Evolutionary conservation across 345 rosid species (phyloP).

Genomic region (Camelina laxa): DNA sequence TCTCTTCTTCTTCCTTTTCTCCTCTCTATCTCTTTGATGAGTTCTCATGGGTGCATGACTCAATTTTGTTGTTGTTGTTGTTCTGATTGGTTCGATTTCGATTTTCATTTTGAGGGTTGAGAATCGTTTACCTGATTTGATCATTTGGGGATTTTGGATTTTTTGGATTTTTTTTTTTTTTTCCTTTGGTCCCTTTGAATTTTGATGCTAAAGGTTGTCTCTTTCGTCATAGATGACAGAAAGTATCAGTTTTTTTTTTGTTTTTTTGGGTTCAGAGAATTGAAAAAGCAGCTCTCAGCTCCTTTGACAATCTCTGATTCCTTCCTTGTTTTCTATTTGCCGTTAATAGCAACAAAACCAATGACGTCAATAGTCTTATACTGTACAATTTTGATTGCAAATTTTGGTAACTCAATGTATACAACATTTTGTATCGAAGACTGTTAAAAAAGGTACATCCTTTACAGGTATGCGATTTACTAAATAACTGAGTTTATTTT

Average conservation of each 20-base stretch:
- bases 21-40: not conserved
- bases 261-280: not conserved
- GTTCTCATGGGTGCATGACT: constrained; percentile 32
- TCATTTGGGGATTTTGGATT: not conserved
- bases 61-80: not conserved
- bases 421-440: not conserved
- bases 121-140: constrained; percentile 5
- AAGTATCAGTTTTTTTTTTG: not conserved
- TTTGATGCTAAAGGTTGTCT: constrained; percentile 26
- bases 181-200: not conserved
- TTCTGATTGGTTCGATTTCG: constrained; percentile 31
- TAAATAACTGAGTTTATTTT: not conserved
- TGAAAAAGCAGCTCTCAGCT: not conserved
- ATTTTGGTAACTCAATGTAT: constrained; percentile 19
- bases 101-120: not conserved
- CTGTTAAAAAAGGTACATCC: not conserved
- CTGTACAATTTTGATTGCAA: constrained; percentile 1
- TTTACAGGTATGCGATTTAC: constrained; percentile 19
- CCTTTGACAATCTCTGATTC: constrained; percentile 12
- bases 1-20: not conserved
- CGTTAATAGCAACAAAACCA: not conserved
- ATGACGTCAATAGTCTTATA: constrained; percentile 13
- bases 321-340: constrained; percentile 21
- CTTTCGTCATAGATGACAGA: not conserved
- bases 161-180: not conserved